Percentiles rank a stretch among this genome's conserved stretches.
phyloP scores from a whole-genome alignment of 208 protist species.

The Novymonas esmeraldas region DNA sequence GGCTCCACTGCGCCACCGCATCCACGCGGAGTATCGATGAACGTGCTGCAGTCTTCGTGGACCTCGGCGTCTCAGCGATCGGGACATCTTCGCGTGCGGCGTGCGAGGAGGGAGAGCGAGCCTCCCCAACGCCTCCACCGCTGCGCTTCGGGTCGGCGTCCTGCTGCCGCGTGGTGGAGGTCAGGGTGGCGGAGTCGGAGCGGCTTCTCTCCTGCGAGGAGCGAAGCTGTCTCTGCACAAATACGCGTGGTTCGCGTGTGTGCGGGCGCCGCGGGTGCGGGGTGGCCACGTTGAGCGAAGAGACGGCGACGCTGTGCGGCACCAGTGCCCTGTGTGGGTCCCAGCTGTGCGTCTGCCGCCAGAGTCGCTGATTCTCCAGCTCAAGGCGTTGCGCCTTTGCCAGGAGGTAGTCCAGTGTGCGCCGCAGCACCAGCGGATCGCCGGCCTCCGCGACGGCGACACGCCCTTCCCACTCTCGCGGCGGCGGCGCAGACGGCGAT shows the following conservation, averaged over 20 bases:
- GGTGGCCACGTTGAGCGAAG: neutral
- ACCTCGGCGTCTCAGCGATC: too few relatives aligned
- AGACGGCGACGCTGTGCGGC: neutral
- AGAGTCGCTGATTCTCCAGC: slow-evolving; percentile 23
- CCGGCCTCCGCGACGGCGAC: slow-evolving; percentile 21
- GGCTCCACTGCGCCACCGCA: neutral
- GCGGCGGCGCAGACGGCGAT: too few relatives aligned
- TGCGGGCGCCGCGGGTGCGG: neutral
- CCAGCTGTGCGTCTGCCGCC: slow-evolving; percentile 34
- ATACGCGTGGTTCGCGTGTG: neutral
- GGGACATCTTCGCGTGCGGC: too few relatives aligned
- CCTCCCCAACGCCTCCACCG: neutral
- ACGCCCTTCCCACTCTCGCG: neutral
- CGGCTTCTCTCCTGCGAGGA: neutral
- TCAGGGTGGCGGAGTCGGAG: neutral
- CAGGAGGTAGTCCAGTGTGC: slow-evolving; percentile 31
- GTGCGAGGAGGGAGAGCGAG: too few relatives aligned
- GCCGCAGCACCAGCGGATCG: slow-evolving; percentile 28
- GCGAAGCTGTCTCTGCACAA: slow-evolving; percentile 8
- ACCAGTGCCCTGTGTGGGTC: slow-evolving; percentile 13
- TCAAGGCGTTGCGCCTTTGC: slow-evolving; percentile 29
- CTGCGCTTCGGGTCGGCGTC: neutral
- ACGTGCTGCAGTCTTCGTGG: too few relatives aligned
- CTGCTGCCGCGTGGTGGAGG: neutral
- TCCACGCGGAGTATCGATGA: too few relatives aligned